Base-by-base conservation (phyloP, 2,329 filamentous ascomycete species). In the Talaromyces sp. region DNA sequence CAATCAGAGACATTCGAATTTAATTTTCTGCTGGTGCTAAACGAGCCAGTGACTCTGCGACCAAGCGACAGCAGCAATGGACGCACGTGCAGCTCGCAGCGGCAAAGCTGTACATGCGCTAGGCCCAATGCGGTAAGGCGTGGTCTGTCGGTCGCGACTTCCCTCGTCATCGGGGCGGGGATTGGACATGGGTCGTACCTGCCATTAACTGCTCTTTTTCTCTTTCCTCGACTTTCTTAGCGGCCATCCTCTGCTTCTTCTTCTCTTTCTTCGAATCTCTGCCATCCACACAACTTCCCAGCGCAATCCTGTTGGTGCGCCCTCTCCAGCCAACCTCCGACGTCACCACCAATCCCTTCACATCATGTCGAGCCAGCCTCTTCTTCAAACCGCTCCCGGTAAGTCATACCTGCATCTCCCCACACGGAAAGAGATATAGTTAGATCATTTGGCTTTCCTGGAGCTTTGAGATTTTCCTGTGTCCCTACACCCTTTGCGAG, bases 381-480 rank as follows among this genome's bases (percentile, higher is more conserved):
- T 99, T 54, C 90, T 99, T 64, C 92, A 97, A 73, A 93, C 91
- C 47, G 88, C 92, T 47, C 92, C 91, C 61, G 92, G 92, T 96
- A 82, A 65, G 81, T 68, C 48, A 36, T 35, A 22, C 27, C 10
- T 33, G 11, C 22, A 20, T 32, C 24, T 43, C 46, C 32, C 45
- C 29, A 16, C 8, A 16, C 10, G 3, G 7, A 24, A 32, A 33
- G 10, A 33, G 40, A 24, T 43, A 14, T 7, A 27, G 14, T 10
- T 11, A 35, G 32, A 5, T 35, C 4, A 4, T 13, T 5, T 11
- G 4, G 24, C 24, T 27, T n/a, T 9, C 11, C 32, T 47, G 30
- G 29, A 22, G 17, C 29, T 20, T 16, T 27, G 9, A 9, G 5
- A 27, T 27, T 9, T 27, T 9, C 9, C 24, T 9, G 24, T 27